Conservation (phyloP, 768 basidiomycete genomes). For the Panellus pusillus region DNA sequence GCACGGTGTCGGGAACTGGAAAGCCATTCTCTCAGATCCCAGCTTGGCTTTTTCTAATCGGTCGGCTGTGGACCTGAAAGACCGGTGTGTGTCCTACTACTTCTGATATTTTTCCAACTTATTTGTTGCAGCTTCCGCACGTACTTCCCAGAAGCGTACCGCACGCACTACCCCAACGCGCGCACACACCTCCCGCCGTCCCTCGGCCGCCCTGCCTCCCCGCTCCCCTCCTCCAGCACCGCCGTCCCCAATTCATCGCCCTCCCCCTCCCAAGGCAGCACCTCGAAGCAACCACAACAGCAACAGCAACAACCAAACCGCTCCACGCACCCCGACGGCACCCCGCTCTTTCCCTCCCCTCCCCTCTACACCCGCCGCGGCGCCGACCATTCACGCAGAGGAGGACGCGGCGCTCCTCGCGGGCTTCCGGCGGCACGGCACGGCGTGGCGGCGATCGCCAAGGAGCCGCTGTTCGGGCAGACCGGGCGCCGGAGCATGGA, state of each 20-base stretch:
- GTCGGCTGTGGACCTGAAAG: constrained; percentile 91
- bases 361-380: constrained; percentile 39
- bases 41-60: constrained; percentile 75
- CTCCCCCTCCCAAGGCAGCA: neutral
- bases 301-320: constrained; percentile 68
- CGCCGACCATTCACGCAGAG: constrained; percentile 85
- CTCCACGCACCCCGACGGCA: constrained; percentile 80
- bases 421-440: constrained; percentile 87
- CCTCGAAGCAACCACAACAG: too few relatives aligned
- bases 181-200: constrained; percentile 72
- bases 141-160: constrained; percentile 90
- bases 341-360: constrained; percentile 72
- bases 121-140: constrained; percentile 73
- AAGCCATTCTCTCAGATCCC: constrained; percentile 83
- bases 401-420: constrained; percentile 83
- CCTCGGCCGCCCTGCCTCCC: constrained; percentile 8
- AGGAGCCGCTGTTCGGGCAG: constrained; percentile 82
- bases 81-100: constrained; percentile 72
- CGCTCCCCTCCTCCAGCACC: neutral
- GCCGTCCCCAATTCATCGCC: neutral
- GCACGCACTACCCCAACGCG: constrained; percentile 87
- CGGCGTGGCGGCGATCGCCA: constrained; percentile 87
- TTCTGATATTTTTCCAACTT: too few relatives aligned
- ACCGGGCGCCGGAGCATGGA: constrained; percentile 83
- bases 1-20: constrained; percentile 94